A percentile compares a stretch with the other conserved stretches of the same genome.
Evolutionary conservation across 306 rosid genomes (phyloP).

Genomic region (Astragalus membranaceus): DNA sequence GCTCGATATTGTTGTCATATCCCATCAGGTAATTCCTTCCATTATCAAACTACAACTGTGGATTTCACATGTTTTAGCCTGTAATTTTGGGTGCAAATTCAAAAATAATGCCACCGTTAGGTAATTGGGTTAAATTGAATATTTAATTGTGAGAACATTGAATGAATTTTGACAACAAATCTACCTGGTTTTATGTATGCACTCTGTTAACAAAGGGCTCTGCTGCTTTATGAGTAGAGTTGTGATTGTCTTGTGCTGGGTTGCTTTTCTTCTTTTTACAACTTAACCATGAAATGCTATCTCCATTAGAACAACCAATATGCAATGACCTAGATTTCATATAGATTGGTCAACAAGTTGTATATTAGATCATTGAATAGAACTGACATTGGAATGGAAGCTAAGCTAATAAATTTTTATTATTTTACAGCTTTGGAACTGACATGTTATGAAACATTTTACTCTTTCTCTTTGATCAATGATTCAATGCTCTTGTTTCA

Average conservation of each 20-base stretch:
- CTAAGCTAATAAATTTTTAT: conserved; percentile 14
- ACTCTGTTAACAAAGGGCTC: conserved; percentile 1
- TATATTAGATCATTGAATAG: neutral
- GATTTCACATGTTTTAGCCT: neutral
- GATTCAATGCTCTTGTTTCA: neutral
- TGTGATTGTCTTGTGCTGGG: neutral
- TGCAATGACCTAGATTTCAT: neutral
- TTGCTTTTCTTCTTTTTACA: neutral
- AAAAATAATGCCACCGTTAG: neutral
- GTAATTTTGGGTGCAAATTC: neutral
- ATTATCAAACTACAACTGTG: neutral
- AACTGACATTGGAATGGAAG: neutral
- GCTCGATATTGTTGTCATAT: conserved; percentile 50
- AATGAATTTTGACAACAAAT: neutral
- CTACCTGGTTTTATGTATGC: neutral
- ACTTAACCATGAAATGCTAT: neutral
- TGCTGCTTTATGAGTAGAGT: neutral
- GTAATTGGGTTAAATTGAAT: conserved; percentile 9
- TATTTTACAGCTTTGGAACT: neutral
- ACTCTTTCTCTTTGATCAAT: neutral
- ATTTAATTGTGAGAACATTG: neutral
- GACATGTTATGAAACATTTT: neutral
- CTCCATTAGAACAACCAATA: neutral
- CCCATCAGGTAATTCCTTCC: conserved; percentile 53
- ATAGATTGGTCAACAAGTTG: conserved; percentile 4